These are phyloP conservation scores for Suillus cothurnatus DNA, from an alignment of 768 basidiomycete genomes.

Conservation along the genomic window DNA sequence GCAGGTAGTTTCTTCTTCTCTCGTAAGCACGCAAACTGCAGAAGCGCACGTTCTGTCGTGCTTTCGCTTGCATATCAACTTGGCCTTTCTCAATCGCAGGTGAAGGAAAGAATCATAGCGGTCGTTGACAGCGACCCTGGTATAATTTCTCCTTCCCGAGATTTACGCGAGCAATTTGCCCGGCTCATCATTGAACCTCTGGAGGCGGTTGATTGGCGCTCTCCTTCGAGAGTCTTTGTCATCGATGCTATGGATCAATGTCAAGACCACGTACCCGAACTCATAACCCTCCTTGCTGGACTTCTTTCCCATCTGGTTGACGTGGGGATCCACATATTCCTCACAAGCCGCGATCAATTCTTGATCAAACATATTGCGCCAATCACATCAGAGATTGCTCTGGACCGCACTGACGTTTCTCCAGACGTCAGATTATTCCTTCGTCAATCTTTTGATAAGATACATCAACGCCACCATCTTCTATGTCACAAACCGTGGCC, in stretches of 20 bases:
- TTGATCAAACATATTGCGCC: neutral
- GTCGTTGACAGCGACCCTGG: neutral
- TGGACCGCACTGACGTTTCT: too few species aligned
- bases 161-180: neutral
- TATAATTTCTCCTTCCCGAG: neutral
- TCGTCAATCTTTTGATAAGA: neutral
- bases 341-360: neutral
- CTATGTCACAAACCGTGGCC: constrained; percentile 1
- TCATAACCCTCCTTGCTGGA: neutral
- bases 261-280: neutral
- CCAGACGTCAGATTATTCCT: neutral
- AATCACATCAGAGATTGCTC: neutral
- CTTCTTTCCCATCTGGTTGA: neutral
- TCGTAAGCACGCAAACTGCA: neutral
- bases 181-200: constrained; percentile 1
- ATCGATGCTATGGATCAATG: neutral
- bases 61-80: neutral
- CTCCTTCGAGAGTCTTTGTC: neutral
- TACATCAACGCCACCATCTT: neutral
- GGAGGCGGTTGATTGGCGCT: neutral
- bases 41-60: neutral
- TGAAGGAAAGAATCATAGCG: neutral
- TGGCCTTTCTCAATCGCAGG: neutral
- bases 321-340: neutral
- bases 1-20: constrained; percentile 1